Base-by-base conservation (phyloP, 345 rosid genomes). In the Acer negundo region DNA sequence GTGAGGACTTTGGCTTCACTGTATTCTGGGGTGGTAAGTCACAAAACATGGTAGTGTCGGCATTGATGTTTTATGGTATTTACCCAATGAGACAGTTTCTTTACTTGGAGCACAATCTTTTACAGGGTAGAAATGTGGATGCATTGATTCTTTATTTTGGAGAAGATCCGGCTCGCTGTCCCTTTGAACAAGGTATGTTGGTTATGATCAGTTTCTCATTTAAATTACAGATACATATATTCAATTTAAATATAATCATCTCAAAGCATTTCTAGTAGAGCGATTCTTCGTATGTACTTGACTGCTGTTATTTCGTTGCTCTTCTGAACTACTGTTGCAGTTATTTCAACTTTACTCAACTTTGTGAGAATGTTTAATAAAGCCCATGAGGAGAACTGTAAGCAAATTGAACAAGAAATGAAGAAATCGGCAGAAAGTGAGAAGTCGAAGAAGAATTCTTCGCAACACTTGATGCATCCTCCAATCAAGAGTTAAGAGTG, bases 151-250 rank as follows among this genome's bases (percentile, higher is more conserved):
- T 92, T 80, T 95, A 95, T 80, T 95, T 94, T 76, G 99, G 99
- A 67, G 98, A 95, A 88, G 97, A 93, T 87, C 99, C 99, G 49
- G 91, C 95, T 49, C 91, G 93, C 35, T 95, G 94, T 64, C 90
- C 97, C 67, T 93, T 93, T 49, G 98, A 95, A 81, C 98, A 95
- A 91, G 99, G 97, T 95, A 75, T 46, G 69, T 67, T 55, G 38
- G 1, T 38, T 35, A 35, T 35, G 38, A 35, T 35, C 38, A 35
- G 38, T 35, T 35, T 35, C 6, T 4, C 38, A 35, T 35, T 35
- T 35, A 35, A 35, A 35, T 35, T 35, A 35, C 38, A 35, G 38
- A 35, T 35, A 35, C 38, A 35, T 5, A 31, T 31, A 35, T 35
- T 35, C 38, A 35, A 35, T 35, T 5, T 35, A 35, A 35, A 35